Evolutionary conservation across 768 basidiomycete genomes (phyloP).

Genomic region (Lactifluus pinguis): DNA sequence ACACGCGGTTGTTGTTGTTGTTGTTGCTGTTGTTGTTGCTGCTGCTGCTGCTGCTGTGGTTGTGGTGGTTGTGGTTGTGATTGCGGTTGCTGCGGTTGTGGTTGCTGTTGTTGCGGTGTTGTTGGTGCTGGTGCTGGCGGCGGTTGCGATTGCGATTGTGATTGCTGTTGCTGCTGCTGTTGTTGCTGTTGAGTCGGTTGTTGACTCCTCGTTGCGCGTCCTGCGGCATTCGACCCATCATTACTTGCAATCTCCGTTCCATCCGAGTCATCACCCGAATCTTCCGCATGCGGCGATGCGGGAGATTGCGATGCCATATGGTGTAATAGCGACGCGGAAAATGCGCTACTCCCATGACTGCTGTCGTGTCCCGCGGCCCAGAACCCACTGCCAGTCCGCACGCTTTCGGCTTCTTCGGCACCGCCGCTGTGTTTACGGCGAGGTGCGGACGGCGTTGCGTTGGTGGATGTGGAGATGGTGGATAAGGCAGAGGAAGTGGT

Average conservation of each 20-base stretch:
- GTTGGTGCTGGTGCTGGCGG: not conserved
- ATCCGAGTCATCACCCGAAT: no score
- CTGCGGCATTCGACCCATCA: constrained; percentile 18
- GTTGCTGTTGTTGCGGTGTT: not conserved
- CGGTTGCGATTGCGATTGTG: not conserved
- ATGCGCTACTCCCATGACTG: constrained; percentile 48
- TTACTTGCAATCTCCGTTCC: no score
- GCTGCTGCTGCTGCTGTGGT: not conserved
- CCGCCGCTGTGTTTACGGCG: constrained; percentile 3
- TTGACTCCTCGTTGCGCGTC: constrained; percentile 17
- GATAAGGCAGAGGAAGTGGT: constrained; percentile 22
- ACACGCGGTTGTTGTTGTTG: constrained; percentile 30
- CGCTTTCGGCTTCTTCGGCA: constrained; percentile 32
- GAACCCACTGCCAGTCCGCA: constrained; percentile 66
- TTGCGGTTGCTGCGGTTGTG: not conserved
- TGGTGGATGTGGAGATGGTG: not conserved
- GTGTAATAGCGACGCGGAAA: constrained; percentile 29
- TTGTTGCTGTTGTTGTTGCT: not conserved
- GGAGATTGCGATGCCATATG: constrained; percentile 1
- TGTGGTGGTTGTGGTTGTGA: not conserved
- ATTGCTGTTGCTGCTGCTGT: not conserved
- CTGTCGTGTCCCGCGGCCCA: constrained; percentile 51
- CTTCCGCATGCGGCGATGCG: constrained; percentile 27
- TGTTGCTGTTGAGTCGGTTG: not conserved
- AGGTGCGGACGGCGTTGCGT: not conserved